Conservation (phyloP, 352 stramenopile genomes). For the Phytophthora melonis region DNA sequence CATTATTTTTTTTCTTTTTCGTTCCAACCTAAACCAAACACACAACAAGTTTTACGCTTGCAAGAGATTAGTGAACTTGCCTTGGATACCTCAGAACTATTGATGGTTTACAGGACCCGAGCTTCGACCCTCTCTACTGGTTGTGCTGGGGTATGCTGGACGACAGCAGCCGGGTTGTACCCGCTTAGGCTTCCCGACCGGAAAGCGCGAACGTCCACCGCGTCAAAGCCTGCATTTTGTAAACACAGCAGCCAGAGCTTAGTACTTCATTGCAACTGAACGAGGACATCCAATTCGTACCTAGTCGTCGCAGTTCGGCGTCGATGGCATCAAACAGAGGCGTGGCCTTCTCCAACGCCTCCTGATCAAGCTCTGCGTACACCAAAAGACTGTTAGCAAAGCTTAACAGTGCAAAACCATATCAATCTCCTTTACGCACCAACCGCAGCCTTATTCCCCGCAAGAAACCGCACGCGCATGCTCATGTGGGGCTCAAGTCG, state of each 20-base stretch:
- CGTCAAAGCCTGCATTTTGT: slow-evolving; percentile 56
- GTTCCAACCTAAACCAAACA: neutral
- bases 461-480: slow-evolving; percentile 82
- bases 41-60: neutral
- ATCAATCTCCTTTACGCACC: slow-evolving; percentile 38
- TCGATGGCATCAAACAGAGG: slow-evolving; percentile 44
- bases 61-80: too few species aligned
- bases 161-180: slow-evolving; percentile 44
- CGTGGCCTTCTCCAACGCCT: slow-evolving; percentile 39
- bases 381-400: neutral
- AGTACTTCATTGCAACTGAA: neutral
- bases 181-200: slow-evolving; percentile 72
- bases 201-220: slow-evolving; percentile 63
- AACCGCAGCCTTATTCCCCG: slow-evolving; percentile 74
- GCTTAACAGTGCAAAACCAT: neutral
- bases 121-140: neutral
- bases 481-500: slow-evolving; percentile 56
- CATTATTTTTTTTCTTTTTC: neutral
- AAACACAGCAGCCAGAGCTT: neutral
- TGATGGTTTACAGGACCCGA: too few species aligned
- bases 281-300: slow-evolving; percentile 24
- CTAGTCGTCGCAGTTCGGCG: slow-evolving; percentile 47
- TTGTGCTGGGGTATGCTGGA: slow-evolving; percentile 35
- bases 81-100: too few species aligned
- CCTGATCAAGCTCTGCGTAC: slow-evolving; percentile 53